phyloP scores from a whole-genome alignment of 164 flowering plant species.

The Malania oleifera region DNA sequence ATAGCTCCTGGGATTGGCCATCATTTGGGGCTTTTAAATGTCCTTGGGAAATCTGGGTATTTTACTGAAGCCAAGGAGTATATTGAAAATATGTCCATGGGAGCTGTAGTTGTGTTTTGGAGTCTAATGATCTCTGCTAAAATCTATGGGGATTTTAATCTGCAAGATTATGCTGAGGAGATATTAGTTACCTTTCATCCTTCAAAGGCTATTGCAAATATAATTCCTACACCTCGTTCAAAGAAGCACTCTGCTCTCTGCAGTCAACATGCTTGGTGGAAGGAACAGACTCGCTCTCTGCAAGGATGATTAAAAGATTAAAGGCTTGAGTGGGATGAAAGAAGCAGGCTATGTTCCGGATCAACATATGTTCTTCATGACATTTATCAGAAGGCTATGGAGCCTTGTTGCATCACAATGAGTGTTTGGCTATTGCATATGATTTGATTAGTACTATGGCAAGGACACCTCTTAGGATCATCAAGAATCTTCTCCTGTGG shows the following conservation, averaged over 20 bases:
- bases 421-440: conserved; percentile 2
- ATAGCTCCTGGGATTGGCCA: neutral
- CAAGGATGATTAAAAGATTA: conserved; percentile 1
- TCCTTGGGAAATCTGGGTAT: conserved; percentile 1
- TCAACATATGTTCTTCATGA: conserved; percentile 5
- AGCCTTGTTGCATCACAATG: conserved; percentile 5
- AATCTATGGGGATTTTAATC: conserved; percentile 1
- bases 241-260: neutral
- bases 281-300: neutral
- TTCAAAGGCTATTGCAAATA: neutral
- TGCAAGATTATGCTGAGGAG: conserved; percentile 2
- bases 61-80: neutral
- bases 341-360: conserved; percentile 2
- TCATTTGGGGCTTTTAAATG: neutral
- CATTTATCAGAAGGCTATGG: conserved; percentile 6
- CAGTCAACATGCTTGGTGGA: conserved; percentile 4
- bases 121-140: neutral
- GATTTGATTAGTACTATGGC: conserved; percentile 1
- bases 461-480: conserved; percentile 5
- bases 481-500: conserved; percentile 4
- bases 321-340: neutral
- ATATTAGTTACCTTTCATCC: neutral
- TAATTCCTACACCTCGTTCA: neutral
- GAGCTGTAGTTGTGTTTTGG: neutral
- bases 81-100: neutral